Evolutionary conservation across 1,139 yeast genomes (phyloP).

Genomic region (Lodderomyces elongisporus): DNA sequence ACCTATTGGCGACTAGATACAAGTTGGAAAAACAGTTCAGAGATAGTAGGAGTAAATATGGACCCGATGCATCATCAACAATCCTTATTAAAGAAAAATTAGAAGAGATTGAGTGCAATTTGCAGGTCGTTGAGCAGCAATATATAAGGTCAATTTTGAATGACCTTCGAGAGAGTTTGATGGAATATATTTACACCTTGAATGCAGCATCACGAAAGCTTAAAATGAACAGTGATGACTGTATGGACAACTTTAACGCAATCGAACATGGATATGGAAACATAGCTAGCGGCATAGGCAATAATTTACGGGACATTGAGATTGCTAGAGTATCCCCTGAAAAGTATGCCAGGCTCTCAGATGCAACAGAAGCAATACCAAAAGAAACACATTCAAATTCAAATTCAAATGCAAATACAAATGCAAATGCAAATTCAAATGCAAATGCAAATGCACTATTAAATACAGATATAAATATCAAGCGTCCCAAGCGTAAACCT

Average conservation of each 20-base stretch:
- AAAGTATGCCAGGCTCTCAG: slow-evolving; percentile 9
- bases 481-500: slow-evolving; percentile 1
- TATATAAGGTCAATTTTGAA: slow-evolving; percentile 41
- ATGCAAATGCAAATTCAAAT: too few species aligned
- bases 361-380: too few species aligned
- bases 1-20: slow-evolving; percentile 27
- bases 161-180: slow-evolving; percentile 40
- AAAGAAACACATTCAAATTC: too few species aligned
- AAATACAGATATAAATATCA: too few species aligned
- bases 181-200: slow-evolving; percentile 37
- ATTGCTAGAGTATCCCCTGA: slow-evolving; percentile 10
- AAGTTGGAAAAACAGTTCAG: slow-evolving; percentile 32
- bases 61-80: slow-evolving; percentile 38
- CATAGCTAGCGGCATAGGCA: neutral
- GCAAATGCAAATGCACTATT: too few species aligned
- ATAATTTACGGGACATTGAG: slow-evolving; percentile 5
- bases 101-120: slow-evolving; percentile 45
- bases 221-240: slow-evolving; percentile 29
- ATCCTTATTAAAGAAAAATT: slow-evolving; percentile 40
- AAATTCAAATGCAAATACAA: too few species aligned
- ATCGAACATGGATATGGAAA: slow-evolving; percentile 1
- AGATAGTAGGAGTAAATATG: slow-evolving; percentile 40
- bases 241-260: slow-evolving; percentile 13
- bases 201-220: slow-evolving; percentile 27
- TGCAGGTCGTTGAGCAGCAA: slow-evolving; percentile 49